These are phyloP conservation scores for Begonia fuchsioides DNA, from an alignment of 306 rosid genomes.

Conservation along the genomic window DNA sequence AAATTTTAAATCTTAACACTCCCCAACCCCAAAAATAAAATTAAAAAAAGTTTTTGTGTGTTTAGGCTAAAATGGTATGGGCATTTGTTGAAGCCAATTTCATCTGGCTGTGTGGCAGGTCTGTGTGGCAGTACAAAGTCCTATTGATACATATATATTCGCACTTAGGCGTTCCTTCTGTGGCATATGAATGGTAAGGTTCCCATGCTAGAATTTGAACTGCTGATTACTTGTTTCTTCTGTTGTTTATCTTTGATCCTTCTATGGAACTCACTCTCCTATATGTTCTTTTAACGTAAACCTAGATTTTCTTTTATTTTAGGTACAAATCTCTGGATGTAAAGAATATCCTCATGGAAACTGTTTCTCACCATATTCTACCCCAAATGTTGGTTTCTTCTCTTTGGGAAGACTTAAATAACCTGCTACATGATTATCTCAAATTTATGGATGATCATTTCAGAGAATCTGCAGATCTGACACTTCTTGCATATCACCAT, in stretches of 20 bases:
- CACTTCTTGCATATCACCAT: conserved; percentile 91
- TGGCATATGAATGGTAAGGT: conserved; percentile 70
- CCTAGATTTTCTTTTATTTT: conserved; percentile 17
- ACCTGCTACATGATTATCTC: conserved; percentile 66
- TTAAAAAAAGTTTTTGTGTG: too few species aligned
- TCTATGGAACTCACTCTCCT: background rate
- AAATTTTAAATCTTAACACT: too few species aligned
- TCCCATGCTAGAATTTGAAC: conserved; percentile 5
- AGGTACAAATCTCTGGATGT: conserved; percentile 88
- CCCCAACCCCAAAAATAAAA: too few species aligned
- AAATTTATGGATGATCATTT: conserved; percentile 97
- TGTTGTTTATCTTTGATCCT: background rate
- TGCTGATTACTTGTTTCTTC: background rate
- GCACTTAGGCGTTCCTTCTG: conserved; percentile 62
- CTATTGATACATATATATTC: conserved; percentile 67
- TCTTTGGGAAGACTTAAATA: conserved; percentile 53
- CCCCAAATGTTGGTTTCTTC: conserved; percentile 93
- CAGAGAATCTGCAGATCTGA: conserved; percentile 92
- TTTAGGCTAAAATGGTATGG: too few species aligned
- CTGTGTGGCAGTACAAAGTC: conserved; percentile 66
- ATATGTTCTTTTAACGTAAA: background rate
- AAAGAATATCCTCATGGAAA: conserved; percentile 86
- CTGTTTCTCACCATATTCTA: conserved; percentile 68
- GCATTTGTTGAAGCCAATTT: too few species aligned
- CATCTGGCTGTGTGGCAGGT: conserved; percentile 26